phyloP scores from a whole-genome alignment of 306 rosid genomes.

The Myrica gale region DNA sequence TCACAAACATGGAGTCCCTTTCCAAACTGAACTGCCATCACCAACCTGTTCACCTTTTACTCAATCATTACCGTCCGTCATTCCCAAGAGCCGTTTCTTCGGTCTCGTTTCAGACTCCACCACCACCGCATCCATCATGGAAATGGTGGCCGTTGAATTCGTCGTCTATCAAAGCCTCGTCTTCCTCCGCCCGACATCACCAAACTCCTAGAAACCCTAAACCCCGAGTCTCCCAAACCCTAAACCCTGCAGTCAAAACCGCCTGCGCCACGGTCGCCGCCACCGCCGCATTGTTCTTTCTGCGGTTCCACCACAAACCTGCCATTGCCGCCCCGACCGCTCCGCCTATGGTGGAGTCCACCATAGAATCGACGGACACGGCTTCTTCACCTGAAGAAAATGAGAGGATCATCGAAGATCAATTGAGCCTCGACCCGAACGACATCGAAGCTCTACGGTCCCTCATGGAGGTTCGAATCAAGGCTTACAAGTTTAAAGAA shows the following conservation, averaged over 20 bases:
- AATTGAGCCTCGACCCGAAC: slow-evolving; percentile 36
- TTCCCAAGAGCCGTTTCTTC: slow-evolving; percentile 34
- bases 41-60: slow-evolving; percentile 47
- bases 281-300: slow-evolving; percentile 50
- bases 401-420: slow-evolving; percentile 47
- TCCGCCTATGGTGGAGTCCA: slow-evolving; percentile 31
- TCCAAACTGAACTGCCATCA: slow-evolving; percentile 34
- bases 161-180: slow-evolving; percentile 38
- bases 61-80: slow-evolving; percentile 49
- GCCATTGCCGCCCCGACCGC: slow-evolving; percentile 46
- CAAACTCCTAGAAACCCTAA: slow-evolving; percentile 29
- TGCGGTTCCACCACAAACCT: slow-evolving; percentile 42
- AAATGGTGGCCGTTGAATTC: slow-evolving; percentile 32
- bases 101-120: slow-evolving; percentile 27
- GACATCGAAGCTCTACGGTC: slow-evolving; percentile 56
- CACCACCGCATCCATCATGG: slow-evolving; percentile 14
- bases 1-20: slow-evolving; percentile 54
- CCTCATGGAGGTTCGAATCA: slow-evolving; percentile 49
- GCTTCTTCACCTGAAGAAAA: slow-evolving; percentile 29
- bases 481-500: slow-evolving; percentile 46
- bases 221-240: slow-evolving; percentile 39
- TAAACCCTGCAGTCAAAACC: slow-evolving; percentile 46
- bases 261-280: slow-evolving; percentile 51
- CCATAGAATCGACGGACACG: slow-evolving; percentile 23
- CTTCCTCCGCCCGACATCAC: slow-evolving; percentile 22